Evolutionary conservation across 225 moss, liverwort and hornwort species (phyloP), one percentile per base, ranked within the genome.

Genomic region (Polytrichum formosum): DNA sequence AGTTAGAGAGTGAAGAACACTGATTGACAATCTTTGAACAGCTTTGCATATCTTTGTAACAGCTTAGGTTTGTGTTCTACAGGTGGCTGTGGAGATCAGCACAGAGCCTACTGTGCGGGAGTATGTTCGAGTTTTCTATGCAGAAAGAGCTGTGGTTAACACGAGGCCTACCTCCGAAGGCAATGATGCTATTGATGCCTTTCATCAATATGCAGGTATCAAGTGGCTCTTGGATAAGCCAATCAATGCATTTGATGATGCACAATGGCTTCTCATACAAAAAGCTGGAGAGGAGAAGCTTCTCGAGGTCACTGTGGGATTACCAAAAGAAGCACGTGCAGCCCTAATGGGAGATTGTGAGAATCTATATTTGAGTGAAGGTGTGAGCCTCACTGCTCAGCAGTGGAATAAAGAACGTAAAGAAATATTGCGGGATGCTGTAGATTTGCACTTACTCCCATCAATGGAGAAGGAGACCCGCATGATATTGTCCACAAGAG

Each of bases 201-300:
- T 88, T 67, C 94, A 94, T 73, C 87, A 90, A 85, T 98, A 90
- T 75, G 82, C 88, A 27, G 72, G 79, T 71, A 86, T 92, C 37
- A 98, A 94, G 80, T 98, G 92, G 94, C 84, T 94, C 21, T 80
- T 46, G 61, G 79, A 76, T 61, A 98, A 98, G 75, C 90, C 86
- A 26, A 68, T 91, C 19, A 74, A 74, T 84, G 86, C 86, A 63
- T 98, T 98, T 78, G 88, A 85, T 56, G 90, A 94, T 80, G 97
- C 84, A 29, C 92, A 98, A 75, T 98, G 97, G 97, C 79, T 98
- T 71, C 85, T 94, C 30, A 84, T 98, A 61, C 91, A 92, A 64
- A 94, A 90, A 81, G 94, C 97, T 56, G 94, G 92, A 75, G 91
- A 85, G 59, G 94, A 98, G 71, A 98, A 91, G 79, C 88, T 94